Evolutionary conservation across 2,329 filamentous ascomycete genomes (phyloP).

Genomic region (Thermomyces lanuginosus): DNA sequence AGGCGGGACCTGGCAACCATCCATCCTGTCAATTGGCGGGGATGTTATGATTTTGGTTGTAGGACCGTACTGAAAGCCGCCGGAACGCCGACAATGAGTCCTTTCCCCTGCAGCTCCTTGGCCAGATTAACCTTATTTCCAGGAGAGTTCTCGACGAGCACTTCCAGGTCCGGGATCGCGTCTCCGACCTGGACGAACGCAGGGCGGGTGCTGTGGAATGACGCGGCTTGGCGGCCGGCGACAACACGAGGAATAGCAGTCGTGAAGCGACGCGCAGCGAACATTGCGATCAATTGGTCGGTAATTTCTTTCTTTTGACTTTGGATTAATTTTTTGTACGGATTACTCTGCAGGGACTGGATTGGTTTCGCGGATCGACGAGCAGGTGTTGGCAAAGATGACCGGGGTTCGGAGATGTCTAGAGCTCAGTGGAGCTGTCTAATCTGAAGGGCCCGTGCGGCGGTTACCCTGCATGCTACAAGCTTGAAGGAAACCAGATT

Average conservation of each 20-base stretch:
- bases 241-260: conserved; percentile 16
- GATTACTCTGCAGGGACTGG: too few relatives aligned
- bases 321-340: too few relatives aligned
- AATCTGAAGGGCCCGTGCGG: too few relatives aligned
- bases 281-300: too few relatives aligned
- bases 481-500: too few relatives aligned
- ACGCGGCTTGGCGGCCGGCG: conserved; percentile 14
- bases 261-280: conserved; percentile 22
- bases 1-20: conserved; percentile 35
- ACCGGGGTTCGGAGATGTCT: too few relatives aligned
- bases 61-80: conserved; percentile 50
- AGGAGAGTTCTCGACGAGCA: conserved; percentile 69
- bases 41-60: not conserved
- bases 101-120: conserved; percentile 59
- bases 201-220: conserved; percentile 25
- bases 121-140: conserved; percentile 82
- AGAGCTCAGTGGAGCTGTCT: too few relatives aligned
- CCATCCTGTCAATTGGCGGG: not conserved
- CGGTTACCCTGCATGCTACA: too few relatives aligned
- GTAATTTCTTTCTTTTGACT: too few relatives aligned
- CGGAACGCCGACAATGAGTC: conserved; percentile 71
- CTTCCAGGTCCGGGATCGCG: conserved; percentile 56
- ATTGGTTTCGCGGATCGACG: too few relatives aligned
- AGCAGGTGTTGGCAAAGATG: too few relatives aligned
- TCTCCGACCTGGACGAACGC: conserved; percentile 59